phyloP scores from a whole-genome alignment of 2,329 filamentous ascomycete genomes.

The Blastomyces silverae region DNA sequence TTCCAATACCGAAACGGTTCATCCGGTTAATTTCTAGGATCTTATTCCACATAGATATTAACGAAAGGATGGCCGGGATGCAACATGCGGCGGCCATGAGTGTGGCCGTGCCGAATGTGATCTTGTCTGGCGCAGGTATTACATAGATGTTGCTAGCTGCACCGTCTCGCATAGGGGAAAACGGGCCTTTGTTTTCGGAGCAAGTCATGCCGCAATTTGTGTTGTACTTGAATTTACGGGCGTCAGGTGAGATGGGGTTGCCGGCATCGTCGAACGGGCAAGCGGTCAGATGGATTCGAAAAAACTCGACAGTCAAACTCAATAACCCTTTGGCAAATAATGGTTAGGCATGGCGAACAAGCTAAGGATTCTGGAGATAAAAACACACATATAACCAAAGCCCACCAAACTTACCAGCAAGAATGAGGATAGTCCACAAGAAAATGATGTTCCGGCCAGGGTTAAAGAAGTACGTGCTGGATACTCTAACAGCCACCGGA shows the following conservation, averaged over 20 bases:
- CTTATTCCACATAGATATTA: constrained; percentile 58
- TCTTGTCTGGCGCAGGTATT: constrained; percentile 50
- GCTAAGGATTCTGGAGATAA: constrained; percentile 11
- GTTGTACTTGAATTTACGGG: constrained; percentile 43
- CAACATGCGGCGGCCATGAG: constrained; percentile 59
- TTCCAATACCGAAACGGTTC: constrained; percentile 34
- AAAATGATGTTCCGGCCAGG: constrained; percentile 61
- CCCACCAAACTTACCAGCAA: constrained; percentile 46
- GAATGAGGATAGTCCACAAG: constrained; percentile 55
- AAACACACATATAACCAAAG: neutral
- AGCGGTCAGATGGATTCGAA: constrained; percentile 43
- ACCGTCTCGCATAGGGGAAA: constrained; percentile 50
- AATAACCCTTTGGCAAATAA: constrained; percentile 44
- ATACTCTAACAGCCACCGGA: constrained; percentile 56
- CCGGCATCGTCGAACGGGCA: constrained; percentile 43
- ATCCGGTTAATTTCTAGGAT: constrained; percentile 59
- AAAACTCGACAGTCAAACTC: constrained; percentile 59
- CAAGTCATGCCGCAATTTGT: constrained; percentile 47
- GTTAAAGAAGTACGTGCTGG: constrained; percentile 57
- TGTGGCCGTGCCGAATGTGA: constrained; percentile 55
- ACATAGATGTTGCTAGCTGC: constrained; percentile 57
- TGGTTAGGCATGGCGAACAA: constrained; percentile 4
- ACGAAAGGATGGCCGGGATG: constrained; percentile 56
- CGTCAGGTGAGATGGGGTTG: constrained; percentile 32
- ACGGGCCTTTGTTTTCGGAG: constrained; percentile 42